Percentiles rank a stretch among this genome's conserved stretches.
Evolutionary conservation across 2,329 filamentous ascomycete species (phyloP).

Genomic region (Cryphonectria radicalis): DNA sequence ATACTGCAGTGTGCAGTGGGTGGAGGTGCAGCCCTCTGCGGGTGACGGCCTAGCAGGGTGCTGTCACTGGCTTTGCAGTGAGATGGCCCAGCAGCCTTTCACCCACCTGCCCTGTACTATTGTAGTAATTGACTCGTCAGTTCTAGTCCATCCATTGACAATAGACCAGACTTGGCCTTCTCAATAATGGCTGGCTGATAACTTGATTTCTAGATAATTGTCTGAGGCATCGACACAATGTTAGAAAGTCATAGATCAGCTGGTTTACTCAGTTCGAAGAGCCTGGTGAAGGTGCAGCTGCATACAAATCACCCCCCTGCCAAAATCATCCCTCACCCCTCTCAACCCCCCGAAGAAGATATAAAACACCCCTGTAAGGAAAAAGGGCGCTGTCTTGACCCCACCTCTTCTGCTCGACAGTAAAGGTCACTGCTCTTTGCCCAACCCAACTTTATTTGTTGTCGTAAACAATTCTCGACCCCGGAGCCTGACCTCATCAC

Average conservation of each 20-base stretch:
- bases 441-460: conserved; percentile 5
- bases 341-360: neutral
- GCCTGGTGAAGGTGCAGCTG: neutral
- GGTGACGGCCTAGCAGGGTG: neutral
- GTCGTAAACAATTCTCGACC: conserved; percentile 14
- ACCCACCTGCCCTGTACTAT: neutral
- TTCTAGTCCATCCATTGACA: neutral
- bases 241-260: conserved; percentile 7
- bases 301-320: neutral
- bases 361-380: neutral
- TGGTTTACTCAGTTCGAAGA: conserved; percentile 10
- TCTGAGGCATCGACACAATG: neutral
- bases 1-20: neutral
- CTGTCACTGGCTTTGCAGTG: neutral
- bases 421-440: neutral
- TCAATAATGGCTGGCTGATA: too few species aligned
- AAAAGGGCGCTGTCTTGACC: conserved; percentile 3
- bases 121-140: neutral
- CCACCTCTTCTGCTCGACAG: neutral
- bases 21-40: conserved; percentile 4
- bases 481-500: conserved; percentile 10
- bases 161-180: neutral
- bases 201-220: neutral
- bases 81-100: neutral
- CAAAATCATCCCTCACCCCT: neutral